Conservation (phyloP, 2,329 filamentous ascomycete species). For the Pleurostoma richardsiae region DNA sequence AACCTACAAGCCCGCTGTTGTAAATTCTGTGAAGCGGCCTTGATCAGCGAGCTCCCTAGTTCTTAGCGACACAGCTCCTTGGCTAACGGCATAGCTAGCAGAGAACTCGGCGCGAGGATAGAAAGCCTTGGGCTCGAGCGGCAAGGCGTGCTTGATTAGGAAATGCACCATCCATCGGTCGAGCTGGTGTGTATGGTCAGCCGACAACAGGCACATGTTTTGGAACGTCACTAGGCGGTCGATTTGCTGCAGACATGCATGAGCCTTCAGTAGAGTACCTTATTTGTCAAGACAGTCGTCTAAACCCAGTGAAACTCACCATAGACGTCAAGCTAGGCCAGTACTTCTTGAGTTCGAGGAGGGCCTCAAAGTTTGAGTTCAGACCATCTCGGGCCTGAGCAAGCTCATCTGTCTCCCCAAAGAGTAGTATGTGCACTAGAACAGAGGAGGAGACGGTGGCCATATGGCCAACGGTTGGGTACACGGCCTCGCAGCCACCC, state of each 20-base stretch:
- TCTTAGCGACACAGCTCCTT: too few species aligned
- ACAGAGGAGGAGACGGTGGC: neutral
- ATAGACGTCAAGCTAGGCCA: neutral
- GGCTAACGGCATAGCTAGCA: too few species aligned
- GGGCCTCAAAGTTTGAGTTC: neutral
- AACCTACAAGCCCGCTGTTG: too few species aligned
- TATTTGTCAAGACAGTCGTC: neutral
- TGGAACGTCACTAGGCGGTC: neutral
- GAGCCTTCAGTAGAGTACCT: neutral
- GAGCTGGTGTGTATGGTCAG: neutral
- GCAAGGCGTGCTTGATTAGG: neutral
- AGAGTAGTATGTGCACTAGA: neutral
- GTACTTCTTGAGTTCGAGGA: neutral
- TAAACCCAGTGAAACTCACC: neutral
- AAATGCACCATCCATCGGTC: neutral
- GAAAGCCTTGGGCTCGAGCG: neutral
- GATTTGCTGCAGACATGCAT: neutral
- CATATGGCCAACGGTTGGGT: neutral
- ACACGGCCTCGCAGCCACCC: neutral
- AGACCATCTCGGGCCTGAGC: neutral
- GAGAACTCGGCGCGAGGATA: too few species aligned
- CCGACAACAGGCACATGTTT: neutral
- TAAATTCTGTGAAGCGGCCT: too few species aligned
- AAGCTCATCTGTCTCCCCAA: neutral
- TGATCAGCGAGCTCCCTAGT: too few species aligned